phyloP scores from a whole-genome alignment of 495 filamentous ascomycete species.

The Hyaloscypha bicolor region DNA sequence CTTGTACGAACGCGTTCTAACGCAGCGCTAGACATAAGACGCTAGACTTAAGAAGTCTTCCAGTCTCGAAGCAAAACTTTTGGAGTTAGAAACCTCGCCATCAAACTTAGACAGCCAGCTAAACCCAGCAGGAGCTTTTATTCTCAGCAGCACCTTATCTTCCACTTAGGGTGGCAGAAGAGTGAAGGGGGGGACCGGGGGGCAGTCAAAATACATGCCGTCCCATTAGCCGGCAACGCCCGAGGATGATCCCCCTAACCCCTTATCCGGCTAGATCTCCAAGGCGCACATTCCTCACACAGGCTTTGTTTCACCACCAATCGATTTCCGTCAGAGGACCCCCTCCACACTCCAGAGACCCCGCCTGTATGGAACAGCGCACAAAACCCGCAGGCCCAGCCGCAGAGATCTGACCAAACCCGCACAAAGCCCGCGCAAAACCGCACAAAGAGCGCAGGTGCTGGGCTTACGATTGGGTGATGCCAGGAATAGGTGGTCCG shows the following conservation, averaged over 20 bases:
- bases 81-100: neutral
- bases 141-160: neutral
- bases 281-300: neutral
- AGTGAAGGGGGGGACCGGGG: neutral
- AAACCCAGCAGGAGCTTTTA: no score
- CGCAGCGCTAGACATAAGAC: neutral
- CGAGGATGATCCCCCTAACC: neutral
- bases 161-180: neutral
- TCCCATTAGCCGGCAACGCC: neutral
- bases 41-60: neutral
- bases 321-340: neutral
- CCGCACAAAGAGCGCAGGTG: neutral
- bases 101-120: neutral
- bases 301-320: constrained; percentile 3
- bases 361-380: neutral
- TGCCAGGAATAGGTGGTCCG: neutral
- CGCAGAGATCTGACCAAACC: neutral
- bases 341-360: neutral
- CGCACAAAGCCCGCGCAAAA: neutral
- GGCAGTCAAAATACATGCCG: neutral
- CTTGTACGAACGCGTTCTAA: neutral
- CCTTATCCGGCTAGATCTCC: constrained; percentile 6
- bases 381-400: neutral
- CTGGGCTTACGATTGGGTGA: neutral
- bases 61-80: neutral